phyloP scores from a whole-genome alignment of 768 basidiomycete genomes.

The Pisolithus sp. region DNA sequence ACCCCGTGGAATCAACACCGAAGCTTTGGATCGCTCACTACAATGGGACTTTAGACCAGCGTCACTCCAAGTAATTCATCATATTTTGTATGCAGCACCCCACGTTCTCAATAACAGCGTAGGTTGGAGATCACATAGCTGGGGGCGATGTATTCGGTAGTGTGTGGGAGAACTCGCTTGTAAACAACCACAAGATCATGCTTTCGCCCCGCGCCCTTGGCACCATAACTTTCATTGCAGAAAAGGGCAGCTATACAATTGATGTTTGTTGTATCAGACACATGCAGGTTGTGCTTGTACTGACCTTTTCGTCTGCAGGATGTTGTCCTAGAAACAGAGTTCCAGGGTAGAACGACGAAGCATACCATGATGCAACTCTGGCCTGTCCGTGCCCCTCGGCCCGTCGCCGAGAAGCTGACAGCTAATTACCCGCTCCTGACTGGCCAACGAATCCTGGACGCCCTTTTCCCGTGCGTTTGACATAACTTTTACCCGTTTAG shows the following conservation, averaged over 20 bases:
- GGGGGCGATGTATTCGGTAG: conserved; percentile 95
- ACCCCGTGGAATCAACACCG: conserved; percentile 96
- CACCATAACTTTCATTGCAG: conserved; percentile 88
- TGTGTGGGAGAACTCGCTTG: conserved; percentile 95
- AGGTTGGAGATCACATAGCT: conserved; percentile 95
- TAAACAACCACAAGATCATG: conserved; percentile 97
- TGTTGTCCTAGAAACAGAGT: conserved; percentile 93
- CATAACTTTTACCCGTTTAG: background rate
- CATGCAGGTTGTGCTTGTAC: background rate
- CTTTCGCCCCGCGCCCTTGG: conserved; percentile 89
- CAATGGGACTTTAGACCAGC: conserved; percentile 94
- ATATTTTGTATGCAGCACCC: background rate
- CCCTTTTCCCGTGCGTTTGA: conserved; percentile 80
- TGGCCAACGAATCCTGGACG: conserved; percentile 95
- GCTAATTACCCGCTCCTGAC: conserved; percentile 90
- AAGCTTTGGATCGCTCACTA: conserved; percentile 80
- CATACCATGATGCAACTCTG: conserved; percentile 98
- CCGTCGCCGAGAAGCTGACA: conserved; percentile 91
- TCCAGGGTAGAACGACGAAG: conserved; percentile 88
- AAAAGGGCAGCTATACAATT: conserved; percentile 89
- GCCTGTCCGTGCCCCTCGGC: conserved; percentile 97
- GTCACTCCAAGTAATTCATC: conserved; percentile 55
- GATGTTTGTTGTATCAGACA: conserved; percentile 47
- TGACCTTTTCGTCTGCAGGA: conserved; percentile 46
- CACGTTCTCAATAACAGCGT: conserved; percentile 1